Evolutionary conservation across 2,329 filamentous ascomycete genomes (phyloP).

Genomic region (Thermothelomyces thermophilus): DNA sequence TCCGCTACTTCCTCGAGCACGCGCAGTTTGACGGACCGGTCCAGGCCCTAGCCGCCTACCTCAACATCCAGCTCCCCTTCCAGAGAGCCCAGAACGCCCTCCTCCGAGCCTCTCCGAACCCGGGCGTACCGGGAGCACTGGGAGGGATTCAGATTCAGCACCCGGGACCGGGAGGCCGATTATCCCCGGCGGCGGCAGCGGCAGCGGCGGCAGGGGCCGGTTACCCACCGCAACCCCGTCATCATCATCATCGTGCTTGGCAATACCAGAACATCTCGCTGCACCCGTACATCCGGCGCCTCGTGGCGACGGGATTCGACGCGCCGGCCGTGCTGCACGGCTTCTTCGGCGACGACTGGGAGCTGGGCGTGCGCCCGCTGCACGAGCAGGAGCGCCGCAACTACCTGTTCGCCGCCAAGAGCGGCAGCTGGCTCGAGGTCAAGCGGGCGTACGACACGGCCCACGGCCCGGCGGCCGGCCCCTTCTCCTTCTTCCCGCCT

Average conservation of each 20-base stretch:
- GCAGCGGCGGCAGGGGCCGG: background rate
- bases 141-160: background rate
- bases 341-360: conserved; percentile 95
- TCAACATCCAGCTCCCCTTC: conserved; percentile 88
- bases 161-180: background rate
- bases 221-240: background rate
- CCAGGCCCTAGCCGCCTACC: conserved; percentile 79
- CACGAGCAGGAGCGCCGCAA: conserved; percentile 89
- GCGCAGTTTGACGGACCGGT: conserved; percentile 78
- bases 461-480: too few species aligned
- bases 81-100: conserved; percentile 52
- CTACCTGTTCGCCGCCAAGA: conserved; percentile 92
- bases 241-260: background rate
- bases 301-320: conserved; percentile 90
- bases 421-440: conserved; percentile 79
- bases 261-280: conserved; percentile 52
- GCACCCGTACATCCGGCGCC: conserved; percentile 80
- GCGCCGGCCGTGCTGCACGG: conserved; percentile 79
- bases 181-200: conserved; percentile 23
- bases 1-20: conserved; percentile 84
- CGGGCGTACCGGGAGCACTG: background rate
- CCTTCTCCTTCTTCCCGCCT: too few species aligned
- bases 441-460: conserved; percentile 88
- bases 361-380: conserved; percentile 67
- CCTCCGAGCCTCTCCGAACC: conserved; percentile 30